Percentiles rank a stretch among this genome's conserved stretches.
These are phyloP conservation scores for Verbena officinalis DNA, from an alignment of 257 asterid species.

Conservation along the genomic window DNA sequence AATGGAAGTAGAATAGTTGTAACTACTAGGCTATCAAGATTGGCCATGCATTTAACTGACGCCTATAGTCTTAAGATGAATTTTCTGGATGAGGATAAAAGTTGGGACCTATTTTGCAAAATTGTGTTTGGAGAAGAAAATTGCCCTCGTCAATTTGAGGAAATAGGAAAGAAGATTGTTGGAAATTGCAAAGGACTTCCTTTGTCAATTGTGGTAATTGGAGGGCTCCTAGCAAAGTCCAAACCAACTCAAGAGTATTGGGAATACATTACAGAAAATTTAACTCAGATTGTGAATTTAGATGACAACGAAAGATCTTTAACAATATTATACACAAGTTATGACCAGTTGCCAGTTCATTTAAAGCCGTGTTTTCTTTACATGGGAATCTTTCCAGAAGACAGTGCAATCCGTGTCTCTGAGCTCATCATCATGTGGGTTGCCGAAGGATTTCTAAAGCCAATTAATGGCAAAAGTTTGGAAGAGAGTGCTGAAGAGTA, in stretches of 20 bases:
- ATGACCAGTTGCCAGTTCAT: too few species aligned
- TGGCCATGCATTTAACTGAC: not conserved
- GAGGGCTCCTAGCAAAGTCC: not conserved
- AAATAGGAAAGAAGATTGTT: too few species aligned
- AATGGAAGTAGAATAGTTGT: not conserved
- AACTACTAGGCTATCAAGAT: not conserved
- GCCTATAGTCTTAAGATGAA: not conserved
- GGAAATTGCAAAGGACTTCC: too few species aligned
- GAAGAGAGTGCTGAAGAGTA: not conserved
- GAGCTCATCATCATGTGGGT: not conserved
- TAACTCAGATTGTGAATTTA: not conserved
- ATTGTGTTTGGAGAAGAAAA: too few species aligned
- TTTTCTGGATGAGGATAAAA: too few species aligned
- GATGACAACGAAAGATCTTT: too few species aligned
- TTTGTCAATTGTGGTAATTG: not conserved
- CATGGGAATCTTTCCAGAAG: not conserved
- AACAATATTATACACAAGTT: too few species aligned
- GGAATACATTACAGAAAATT: not conserved
- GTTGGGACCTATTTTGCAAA: too few species aligned
- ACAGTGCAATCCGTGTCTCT: not conserved
- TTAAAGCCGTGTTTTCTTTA: not conserved
- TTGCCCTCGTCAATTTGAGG: too few species aligned
- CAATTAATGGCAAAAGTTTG: not conserved
- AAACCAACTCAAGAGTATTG: not conserved
- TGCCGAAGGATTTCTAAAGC: not conserved